Conservation (phyloP, 2,329 filamentous ascomycete genomes). For the Paraphoma chrysanthemicola region DNA sequence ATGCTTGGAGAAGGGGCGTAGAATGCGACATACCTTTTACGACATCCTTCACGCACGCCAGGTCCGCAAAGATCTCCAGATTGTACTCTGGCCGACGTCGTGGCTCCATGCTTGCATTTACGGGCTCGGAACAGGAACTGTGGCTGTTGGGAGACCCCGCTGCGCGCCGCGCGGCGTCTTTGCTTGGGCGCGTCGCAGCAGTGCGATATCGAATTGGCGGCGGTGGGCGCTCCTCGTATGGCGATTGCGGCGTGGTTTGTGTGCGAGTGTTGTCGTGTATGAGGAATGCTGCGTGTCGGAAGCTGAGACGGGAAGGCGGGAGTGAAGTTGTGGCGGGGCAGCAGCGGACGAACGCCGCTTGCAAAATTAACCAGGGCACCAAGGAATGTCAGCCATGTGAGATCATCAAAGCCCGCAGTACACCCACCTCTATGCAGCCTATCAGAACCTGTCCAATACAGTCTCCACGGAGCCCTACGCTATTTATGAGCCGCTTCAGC, state of each 20-base stretch:
- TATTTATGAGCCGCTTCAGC: constrained; percentile 11
- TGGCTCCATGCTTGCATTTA: constrained; percentile 63
- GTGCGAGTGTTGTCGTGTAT: neutral
- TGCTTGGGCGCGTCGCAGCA: constrained; percentile 13
- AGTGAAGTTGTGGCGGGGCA: constrained; percentile 10
- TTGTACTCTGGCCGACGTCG: constrained; percentile 83
- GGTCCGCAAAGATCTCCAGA: constrained; percentile 92
- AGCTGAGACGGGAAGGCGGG: constrained; percentile 5
- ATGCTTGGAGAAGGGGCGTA: constrained; percentile 9
- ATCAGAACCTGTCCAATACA: constrained; percentile 18
- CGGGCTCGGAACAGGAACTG: constrained; percentile 14
- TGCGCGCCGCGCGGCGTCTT: constrained; percentile 19
- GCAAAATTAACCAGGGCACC: constrained; percentile 11
- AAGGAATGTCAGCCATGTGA: constrained; percentile 18
- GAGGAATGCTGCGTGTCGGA: constrained; percentile 12
- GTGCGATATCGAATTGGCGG: constrained; percentile 4
- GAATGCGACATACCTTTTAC: constrained; percentile 74
- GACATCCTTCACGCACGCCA: constrained; percentile 86
- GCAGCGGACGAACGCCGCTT: constrained; percentile 17
- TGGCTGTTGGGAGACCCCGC: constrained; percentile 13
- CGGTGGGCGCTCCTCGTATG: neutral
- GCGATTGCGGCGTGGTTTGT: neutral
- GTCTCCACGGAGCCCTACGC: constrained; percentile 11
- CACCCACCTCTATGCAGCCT: constrained; percentile 9
- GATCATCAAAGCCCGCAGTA: constrained; percentile 22